Evolutionary conservation across 2,329 filamentous ascomycete species (phyloP).

Genomic region (Septoria linicola): DNA sequence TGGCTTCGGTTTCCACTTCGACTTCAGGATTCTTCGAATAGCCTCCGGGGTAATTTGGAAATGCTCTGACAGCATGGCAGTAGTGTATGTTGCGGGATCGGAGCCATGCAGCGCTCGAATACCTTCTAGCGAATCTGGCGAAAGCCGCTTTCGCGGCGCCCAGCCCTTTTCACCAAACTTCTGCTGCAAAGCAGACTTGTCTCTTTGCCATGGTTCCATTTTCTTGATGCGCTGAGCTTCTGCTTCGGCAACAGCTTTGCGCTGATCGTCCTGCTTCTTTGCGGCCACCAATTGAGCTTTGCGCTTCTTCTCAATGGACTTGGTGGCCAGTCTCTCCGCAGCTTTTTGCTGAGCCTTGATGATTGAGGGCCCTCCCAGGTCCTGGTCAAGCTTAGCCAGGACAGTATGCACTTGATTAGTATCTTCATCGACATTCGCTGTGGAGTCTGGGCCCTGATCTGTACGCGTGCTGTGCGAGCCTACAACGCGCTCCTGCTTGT

Average conservation of each 20-base stretch:
- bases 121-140: conserved; percentile 86
- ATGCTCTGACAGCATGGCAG: conserved; percentile 66
- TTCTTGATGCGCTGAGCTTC: conserved; percentile 12
- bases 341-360: conserved; percentile 8
- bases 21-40: conserved; percentile 80
- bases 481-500: background rate
- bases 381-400: conserved; percentile 26
- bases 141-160: conserved; percentile 80
- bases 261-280: conserved; percentile 13
- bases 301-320: conserved; percentile 16
- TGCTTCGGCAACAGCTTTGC: background rate
- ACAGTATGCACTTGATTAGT: conserved; percentile 19
- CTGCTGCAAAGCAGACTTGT: conserved; percentile 70
- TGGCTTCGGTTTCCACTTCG: conserved; percentile 66
- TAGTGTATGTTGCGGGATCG: conserved; percentile 75
- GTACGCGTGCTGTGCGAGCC: background rate
- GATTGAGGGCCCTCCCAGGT: conserved; percentile 20
- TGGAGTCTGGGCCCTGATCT: background rate
- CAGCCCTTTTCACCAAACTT: conserved; percentile 79
- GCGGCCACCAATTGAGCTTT: conserved; percentile 5
- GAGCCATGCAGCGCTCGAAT: conserved; percentile 79
- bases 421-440: conserved; percentile 6
- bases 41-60: conserved; percentile 88
- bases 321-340: conserved; percentile 8
- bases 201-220: conserved; percentile 64